Evolutionary conservation across 2,329 filamentous ascomycete species (phyloP), one percentile per base, ranked within the genome.

Genomic region (Nemania diffusa): DNA sequence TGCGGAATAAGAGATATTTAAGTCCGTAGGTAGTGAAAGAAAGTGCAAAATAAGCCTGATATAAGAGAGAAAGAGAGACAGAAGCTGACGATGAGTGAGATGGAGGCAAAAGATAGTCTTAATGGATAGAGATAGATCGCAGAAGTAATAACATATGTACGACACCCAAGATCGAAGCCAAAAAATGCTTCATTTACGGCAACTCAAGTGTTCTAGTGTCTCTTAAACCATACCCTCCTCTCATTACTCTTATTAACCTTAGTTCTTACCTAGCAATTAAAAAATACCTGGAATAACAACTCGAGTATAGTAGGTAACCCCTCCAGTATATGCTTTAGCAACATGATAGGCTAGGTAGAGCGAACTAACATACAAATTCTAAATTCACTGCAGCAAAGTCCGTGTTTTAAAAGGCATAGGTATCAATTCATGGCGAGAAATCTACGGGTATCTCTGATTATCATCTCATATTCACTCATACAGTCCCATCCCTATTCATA

Each of bases 361-460:
- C 20, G 15, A 44, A 20, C 17, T 44, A 20, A n/a, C 17, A 44
- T 27, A 27, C 9, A 11, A 50, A 50, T 15, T 3, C 20, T 27
- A 9, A 11, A 11, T 50, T 27, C 3, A 4, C 6, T 1, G 22
- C 11, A n/a, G 6, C 17, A 34, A 11, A n/a, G 50, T 34, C 9
- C 29, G 29, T 5, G 29, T 32, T 32, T 32, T 5, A 32, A 32
- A n/a, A 15, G 40, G 17, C 6, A 20, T 6, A 17, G 13, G 2
- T 37, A 20, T 40, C 15, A 13, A 32, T 56, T 62, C 0, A 56
- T 56, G 24, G 26, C 1, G 32, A 20, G 32, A 53, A 64, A 48
- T 60, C 52, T 65, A 58, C 2, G 65, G 65, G 65, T 68, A 68
- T 68, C 65, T 68, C 17, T 60, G 20, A 26, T 50, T 40, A 29